Evolutionary conservation across 2,329 filamentous ascomycete species (phyloP).

Genomic region (Clarireedia hainanense): DNA sequence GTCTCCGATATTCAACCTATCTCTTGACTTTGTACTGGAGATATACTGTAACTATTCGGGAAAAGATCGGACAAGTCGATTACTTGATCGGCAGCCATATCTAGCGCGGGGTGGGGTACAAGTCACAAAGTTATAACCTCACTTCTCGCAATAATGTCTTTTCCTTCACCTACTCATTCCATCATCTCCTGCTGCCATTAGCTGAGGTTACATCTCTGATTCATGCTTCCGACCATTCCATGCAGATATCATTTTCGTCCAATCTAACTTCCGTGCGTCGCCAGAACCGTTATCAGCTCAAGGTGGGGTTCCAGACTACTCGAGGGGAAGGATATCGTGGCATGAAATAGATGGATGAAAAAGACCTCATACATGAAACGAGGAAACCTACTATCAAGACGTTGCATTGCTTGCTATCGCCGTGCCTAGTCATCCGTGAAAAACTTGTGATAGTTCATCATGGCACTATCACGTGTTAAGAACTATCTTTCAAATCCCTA

Average conservation of each 20-base stretch:
- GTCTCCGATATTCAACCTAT: not conserved
- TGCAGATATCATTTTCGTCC: not conserved
- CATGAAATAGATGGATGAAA: not conserved
- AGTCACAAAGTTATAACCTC: no score
- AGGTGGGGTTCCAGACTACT: not conserved
- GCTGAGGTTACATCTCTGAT: no score
- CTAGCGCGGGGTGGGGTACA: not conserved
- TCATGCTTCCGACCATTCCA: no score
- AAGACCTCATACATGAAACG: not conserved
- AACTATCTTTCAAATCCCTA: constrained; percentile 2
- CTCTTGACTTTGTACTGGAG: not conserved
- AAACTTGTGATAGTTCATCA: not conserved
- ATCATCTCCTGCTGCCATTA: no score
- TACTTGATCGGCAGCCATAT: not conserved
- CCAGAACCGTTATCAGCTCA: not conserved
- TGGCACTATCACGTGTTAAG: constrained; percentile 4
- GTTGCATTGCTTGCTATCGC: not conserved
- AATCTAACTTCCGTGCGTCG: not conserved
- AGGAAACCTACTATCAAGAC: not conserved
- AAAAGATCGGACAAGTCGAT: not conserved
- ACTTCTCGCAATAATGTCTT: no score
- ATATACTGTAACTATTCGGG: not conserved
- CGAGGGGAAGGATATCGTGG: not conserved
- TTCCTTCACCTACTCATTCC: no score
- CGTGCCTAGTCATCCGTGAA: not conserved